These are phyloP conservation scores for Allium cepa DNA, from an alignment of 106 monocot species.

Conservation along the genomic window DNA sequence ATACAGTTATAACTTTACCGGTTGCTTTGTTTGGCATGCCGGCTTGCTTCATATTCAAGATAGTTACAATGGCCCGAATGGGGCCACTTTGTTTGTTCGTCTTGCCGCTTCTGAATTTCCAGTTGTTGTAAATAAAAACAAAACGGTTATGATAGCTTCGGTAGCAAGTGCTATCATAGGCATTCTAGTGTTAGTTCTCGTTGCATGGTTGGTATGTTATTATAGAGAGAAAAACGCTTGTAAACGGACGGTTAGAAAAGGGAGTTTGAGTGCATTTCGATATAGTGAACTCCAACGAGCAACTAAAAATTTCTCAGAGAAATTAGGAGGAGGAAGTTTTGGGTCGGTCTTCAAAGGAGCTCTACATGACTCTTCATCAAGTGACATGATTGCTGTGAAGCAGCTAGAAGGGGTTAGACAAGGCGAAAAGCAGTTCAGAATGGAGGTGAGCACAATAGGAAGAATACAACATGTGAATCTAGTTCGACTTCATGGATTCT, in stretches of 20 bases:
- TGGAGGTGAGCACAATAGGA: conserved; percentile 22
- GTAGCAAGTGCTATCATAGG: not conserved
- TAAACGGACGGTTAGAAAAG: not conserved
- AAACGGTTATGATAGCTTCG: not conserved
- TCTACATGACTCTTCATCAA: conserved; percentile 7
- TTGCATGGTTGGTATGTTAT: not conserved
- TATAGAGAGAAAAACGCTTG: not conserved
- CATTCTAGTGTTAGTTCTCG: not conserved
- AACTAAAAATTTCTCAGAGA: conserved; percentile 31
- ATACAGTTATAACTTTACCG: conserved; percentile 6
- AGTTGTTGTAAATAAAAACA: not conserved
- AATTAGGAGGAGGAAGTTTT: conserved; percentile 28
- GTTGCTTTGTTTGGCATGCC: conserved; percentile 7
- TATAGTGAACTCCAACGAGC: conserved; percentile 10
- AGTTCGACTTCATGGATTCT: conserved; percentile 18
- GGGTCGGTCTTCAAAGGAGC: conserved; percentile 29
- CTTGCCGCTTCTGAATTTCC: conserved; percentile 17
- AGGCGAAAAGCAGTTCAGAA: conserved; percentile 35
- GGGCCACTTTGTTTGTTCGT: not conserved
- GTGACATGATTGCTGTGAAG: conserved; percentile 22
- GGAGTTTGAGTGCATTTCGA: conserved; percentile 7
- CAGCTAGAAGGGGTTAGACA: conserved; percentile 18
- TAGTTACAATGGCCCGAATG: not conserved
- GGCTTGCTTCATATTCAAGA: conserved; percentile 8
- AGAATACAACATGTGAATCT: conserved; percentile 30